Evolutionary conservation across 441 rosid genomes (phyloP).

Genomic region (Viola pubescens): DNA sequence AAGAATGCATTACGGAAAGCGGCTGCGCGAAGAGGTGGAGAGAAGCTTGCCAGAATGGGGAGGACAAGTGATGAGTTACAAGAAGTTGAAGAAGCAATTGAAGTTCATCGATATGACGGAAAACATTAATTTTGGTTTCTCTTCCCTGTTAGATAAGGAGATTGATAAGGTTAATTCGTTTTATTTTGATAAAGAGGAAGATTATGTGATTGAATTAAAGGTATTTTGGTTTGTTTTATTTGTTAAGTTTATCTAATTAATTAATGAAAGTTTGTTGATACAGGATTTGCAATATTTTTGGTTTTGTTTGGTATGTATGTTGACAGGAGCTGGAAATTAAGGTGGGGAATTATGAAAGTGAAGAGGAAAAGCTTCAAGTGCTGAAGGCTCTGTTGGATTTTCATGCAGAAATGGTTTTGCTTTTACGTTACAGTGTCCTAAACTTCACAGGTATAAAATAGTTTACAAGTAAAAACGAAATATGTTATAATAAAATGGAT

Average conservation of each 20-base stretch:
- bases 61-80: conserved; percentile 36
- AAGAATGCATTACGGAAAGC: conserved; percentile 40
- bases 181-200: conserved; percentile 42
- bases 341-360: conserved; percentile 20
- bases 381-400: conserved; percentile 27
- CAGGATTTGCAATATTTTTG: not conserved
- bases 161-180: conserved; percentile 34
- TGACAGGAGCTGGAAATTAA: conserved; percentile 31
- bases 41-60: conserved; percentile 37
- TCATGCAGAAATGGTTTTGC: conserved; percentile 39
- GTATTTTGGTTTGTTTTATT: too few species aligned
- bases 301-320: not conserved
- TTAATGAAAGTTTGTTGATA: too few species aligned
- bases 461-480: too few species aligned
- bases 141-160: conserved; percentile 25
- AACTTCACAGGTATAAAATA: conserved; percentile 42
- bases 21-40: conserved; percentile 32
- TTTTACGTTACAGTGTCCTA: conserved; percentile 31
- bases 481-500: too few species aligned
- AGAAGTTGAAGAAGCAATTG: conserved; percentile 41
- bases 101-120: conserved; percentile 19
- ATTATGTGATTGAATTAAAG: conserved; percentile 32
- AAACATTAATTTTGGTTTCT: conserved; percentile 20
- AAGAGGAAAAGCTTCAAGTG: conserved; percentile 19
- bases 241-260: too few species aligned